Evolutionary conservation across 495 filamentous ascomycete genomes (phyloP), one percentile per base, ranked within the genome.

Genomic region (Penicillium ucsense): DNA sequence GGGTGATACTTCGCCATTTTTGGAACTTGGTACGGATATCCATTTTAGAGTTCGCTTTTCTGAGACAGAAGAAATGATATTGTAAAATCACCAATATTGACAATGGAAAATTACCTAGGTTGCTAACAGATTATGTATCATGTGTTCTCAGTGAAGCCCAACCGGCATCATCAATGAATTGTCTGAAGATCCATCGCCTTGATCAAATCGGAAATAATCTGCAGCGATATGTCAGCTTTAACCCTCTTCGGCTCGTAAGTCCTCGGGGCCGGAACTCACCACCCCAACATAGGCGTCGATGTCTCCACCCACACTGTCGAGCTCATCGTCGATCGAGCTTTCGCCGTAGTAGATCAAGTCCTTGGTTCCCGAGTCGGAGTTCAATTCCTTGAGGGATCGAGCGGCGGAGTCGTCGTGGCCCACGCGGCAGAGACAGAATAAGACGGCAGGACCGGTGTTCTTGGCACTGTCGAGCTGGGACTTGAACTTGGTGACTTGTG

Each of bases 121-220:
- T 20, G 20, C 20, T 20, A 20, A 20, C 20, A 20, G 20, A 20
- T 20, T 20, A 20, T 2, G 20, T 20, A 20, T n/a, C n/a, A 20
- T 2, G 20, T 20, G 20, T 20, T 20, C 20, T 20, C 20, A 2
- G 20, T 20, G 20, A 20, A 20, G 20, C 20, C 20, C 20, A 20
- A 20, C 20, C 20, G 1, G 20, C 1, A 20, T 20, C 20, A 20
- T 20, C 20, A 20, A 20, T 85, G 7, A 37, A 37, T 10, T 10
- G 35, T 37, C 8, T 37, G 35, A 11, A 37, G 35, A 37, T 37
- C 35, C 35, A 37, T 37, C 9, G 35, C 35, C 35, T 37, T 37
- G 35, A 37, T 37, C 35, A 37, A 37, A 7, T 37, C 35, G 35
- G 35, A 37, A 11, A 37, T 37, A 37, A 37, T 37, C 35, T 37